Evolutionary conservation across 768 basidiomycete species (phyloP).

Genomic region (Exidia glandulosa): DNA sequence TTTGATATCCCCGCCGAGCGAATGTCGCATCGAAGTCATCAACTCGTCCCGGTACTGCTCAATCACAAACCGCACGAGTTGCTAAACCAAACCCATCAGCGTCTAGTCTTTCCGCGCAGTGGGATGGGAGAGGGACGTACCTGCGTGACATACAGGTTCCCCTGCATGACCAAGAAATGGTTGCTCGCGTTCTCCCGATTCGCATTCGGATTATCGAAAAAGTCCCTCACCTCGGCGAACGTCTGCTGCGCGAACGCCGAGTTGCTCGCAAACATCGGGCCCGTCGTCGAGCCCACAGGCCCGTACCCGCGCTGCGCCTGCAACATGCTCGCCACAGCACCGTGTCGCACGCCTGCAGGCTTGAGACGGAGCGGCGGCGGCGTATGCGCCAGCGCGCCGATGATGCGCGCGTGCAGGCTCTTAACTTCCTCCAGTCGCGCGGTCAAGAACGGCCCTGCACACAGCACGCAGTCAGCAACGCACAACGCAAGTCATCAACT

Average conservation of each 20-base stretch:
- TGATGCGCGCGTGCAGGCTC: slow-evolving; percentile 65
- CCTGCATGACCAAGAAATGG: slow-evolving; percentile 85
- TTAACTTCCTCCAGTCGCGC: slow-evolving; percentile 78
- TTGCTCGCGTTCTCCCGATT: slow-evolving; percentile 78
- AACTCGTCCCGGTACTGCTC: slow-evolving; percentile 89
- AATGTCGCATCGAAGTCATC: slow-evolving; percentile 52
- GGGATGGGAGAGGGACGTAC: slow-evolving; percentile 25
- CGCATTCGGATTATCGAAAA: slow-evolving; percentile 86
- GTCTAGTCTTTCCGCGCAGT: background rate
- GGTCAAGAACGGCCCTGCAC: slow-evolving; percentile 52
- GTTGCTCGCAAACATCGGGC: slow-evolving; percentile 4
- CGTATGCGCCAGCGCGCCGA: slow-evolving; percentile 60
- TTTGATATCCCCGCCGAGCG: slow-evolving; percentile 44
- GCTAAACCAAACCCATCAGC: slow-evolving; percentile 32
- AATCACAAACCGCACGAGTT: slow-evolving; percentile 87
- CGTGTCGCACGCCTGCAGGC: slow-evolving; percentile 2
- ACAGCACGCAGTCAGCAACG: no score
- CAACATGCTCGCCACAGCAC: slow-evolving; percentile 1
- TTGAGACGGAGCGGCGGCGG: slow-evolving; percentile 70
- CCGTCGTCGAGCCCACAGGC: background rate
- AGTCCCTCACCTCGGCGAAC: slow-evolving; percentile 79
- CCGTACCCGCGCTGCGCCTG: slow-evolving; percentile 25
- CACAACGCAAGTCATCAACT: background rate
- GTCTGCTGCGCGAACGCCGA: slow-evolving; percentile 72
- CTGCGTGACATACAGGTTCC: slow-evolving; percentile 88